Evolutionary conservation across 495 filamentous ascomycete species (phyloP).

Genomic region (Tuber calosporum): DNA sequence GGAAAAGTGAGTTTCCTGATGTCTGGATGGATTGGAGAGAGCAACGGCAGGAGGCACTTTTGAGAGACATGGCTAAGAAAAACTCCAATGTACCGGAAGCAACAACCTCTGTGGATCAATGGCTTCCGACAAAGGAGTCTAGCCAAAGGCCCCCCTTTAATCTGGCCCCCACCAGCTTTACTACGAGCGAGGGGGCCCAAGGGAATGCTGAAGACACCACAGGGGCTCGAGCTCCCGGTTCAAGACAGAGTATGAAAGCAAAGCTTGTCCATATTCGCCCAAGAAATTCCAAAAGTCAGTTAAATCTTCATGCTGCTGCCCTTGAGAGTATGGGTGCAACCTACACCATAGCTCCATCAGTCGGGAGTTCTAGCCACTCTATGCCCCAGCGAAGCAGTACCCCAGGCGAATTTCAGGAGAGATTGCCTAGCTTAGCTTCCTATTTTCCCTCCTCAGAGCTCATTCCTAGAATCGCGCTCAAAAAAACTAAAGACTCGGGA

Average conservation of each 20-base stretch:
- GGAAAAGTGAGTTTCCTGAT: conserved; percentile 2
- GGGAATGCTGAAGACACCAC: not conserved
- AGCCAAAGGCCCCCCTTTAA: not conserved
- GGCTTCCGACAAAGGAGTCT: not conserved
- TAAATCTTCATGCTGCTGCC: not conserved
- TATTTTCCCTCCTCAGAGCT: not conserved
- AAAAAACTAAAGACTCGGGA: not conserved
- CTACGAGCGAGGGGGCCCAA: not conserved
- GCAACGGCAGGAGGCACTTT: conserved; percentile 7
- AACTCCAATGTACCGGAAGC: not conserved
- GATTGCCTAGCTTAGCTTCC: not conserved
- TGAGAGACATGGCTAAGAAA: not conserved
- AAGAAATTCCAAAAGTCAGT: not conserved
- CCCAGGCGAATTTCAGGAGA: not conserved
- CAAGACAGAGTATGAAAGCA: not conserved
- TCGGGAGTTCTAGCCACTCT: not conserved
- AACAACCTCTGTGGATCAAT: not conserved
- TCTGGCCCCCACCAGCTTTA: not conserved
- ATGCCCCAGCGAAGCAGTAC: not conserved
- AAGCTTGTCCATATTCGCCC: not conserved
- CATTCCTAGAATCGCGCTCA: not conserved
- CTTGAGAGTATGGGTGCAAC: not conserved
- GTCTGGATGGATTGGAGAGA: conserved; percentile 24
- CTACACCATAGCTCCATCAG: not conserved
- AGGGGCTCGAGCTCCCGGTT: not conserved